A percentile compares a stretch with the other conserved stretches of the same genome.
Evolutionary conservation across 768 basidiomycete genomes (phyloP).

Genomic region (Tylopilus plumbeoviolaceoides): DNA sequence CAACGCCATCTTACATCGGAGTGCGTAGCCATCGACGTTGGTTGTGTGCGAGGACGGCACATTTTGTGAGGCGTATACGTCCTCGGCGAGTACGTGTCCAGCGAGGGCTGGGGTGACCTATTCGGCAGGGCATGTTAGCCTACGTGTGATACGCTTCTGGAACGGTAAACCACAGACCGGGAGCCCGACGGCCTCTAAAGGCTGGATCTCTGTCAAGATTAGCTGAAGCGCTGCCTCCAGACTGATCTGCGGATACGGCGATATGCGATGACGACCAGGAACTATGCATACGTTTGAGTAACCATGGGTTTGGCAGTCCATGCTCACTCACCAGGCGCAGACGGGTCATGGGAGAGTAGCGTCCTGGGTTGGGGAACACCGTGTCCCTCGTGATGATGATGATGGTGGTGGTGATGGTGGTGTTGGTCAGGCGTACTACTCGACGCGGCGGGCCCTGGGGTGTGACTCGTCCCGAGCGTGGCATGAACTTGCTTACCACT

Average conservation of each 20-base stretch:
- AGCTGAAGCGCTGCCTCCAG: conserved; percentile 60
- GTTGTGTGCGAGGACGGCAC: conserved; percentile 67
- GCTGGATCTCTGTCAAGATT: conserved; percentile 46
- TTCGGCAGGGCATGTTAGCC: neutral
- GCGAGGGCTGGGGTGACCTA: conserved; percentile 59
- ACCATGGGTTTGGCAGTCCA: neutral
- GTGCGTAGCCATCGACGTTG: conserved; percentile 86
- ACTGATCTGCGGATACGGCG: conserved; percentile 70
- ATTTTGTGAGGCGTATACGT: conserved; percentile 61
- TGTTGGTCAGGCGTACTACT: conserved; percentile 28
- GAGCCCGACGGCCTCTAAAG: conserved; percentile 37
- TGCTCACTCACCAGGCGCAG: conserved; percentile 52
- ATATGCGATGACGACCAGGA: conserved; percentile 66
- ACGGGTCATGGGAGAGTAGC: conserved; percentile 64
- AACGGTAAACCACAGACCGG: conserved; percentile 36
- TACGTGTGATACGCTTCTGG: neutral
- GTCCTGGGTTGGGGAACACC: conserved; percentile 52
- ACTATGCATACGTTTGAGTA: conserved; percentile 35
- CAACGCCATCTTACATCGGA: conserved; percentile 50
- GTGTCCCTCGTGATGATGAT: conserved; percentile 41
- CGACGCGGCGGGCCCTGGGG: conserved; percentile 6
- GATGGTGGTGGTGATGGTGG: conserved; percentile 27
- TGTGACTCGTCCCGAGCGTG: conserved; percentile 36
- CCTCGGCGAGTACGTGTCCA: conserved; percentile 72
- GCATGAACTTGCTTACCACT: conserved; percentile 58